These are phyloP conservation scores for Tremella yokohamensis DNA, from an alignment of 768 basidiomycete genomes.

Conservation along the genomic window DNA sequence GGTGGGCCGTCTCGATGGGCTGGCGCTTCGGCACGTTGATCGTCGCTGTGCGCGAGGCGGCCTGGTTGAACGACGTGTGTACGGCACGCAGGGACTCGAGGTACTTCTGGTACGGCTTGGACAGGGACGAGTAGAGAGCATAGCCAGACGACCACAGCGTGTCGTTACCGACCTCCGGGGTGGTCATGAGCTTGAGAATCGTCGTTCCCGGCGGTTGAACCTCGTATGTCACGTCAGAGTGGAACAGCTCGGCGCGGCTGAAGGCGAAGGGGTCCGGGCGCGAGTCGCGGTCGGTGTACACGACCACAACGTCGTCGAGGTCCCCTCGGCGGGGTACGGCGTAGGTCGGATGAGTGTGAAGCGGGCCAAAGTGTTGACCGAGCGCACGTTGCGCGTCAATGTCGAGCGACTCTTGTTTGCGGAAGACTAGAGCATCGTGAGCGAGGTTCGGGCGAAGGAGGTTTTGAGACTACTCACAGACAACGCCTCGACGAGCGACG, in stretches of 20 bases:
- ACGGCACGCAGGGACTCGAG: constrained; percentile 69
- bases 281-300: constrained; percentile 49
- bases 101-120: constrained; percentile 69
- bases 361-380: constrained; percentile 47
- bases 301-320: constrained; percentile 50
- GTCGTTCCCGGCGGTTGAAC: constrained; percentile 63
- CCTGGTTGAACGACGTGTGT: constrained; percentile 73
- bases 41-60: constrained; percentile 67
- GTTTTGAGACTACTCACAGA: constrained; percentile 34
- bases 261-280: constrained; percentile 57
- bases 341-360: constrained; percentile 81
- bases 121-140: constrained; percentile 77
- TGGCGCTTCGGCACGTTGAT: constrained; percentile 68
- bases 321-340: constrained; percentile 68
- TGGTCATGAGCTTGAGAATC: constrained; percentile 68
- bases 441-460: background rate
- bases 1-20: constrained; percentile 59
- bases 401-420: constrained; percentile 40
- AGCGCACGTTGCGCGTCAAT: constrained; percentile 46
- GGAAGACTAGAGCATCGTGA: constrained; percentile 32
- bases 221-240: constrained; percentile 80
- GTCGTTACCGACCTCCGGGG: constrained; percentile 70
- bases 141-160: constrained; percentile 79
- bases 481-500: constrained; percentile 47
- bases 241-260: constrained; percentile 73